Base-by-base conservation (phyloP, 768 basidiomycete species). In the Leccinum subgranulosum region DNA sequence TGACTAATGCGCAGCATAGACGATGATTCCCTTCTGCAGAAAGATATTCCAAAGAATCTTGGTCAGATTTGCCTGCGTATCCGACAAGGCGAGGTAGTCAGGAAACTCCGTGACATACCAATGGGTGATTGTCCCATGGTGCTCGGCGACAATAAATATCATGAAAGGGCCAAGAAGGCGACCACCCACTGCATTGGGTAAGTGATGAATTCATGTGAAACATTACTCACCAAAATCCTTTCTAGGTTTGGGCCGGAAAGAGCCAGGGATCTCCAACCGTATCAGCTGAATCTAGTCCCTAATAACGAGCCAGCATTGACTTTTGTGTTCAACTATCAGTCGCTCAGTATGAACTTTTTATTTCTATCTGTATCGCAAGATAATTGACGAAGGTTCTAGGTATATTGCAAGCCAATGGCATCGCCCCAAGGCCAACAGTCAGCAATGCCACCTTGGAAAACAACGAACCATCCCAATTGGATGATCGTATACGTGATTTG, bases 21-120 rank as follows among this genome's bases (percentile, higher is more conserved):
- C 31, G 67, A 67, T 15, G 68, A 65, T 49, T 54, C 55, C 5
- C 54, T 67, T 49, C 43, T 63, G 29, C 57, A 43, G 21, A 39
- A 31, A 39, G 17, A 39, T 39, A 33, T 47, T 14, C 47, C 58
- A 12, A 60, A 57, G 36, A 36, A 60, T 56, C 31, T 68, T 2
- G 67, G 63, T 9, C 54, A 63, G 15, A 68, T 66, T 7, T 11
- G 21, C 11, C 17, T 67, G 28, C 10, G 0, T n/a, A 41, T 66
- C 9, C 0, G 0, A 6, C 53, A 39, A 23, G 67, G 68, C 17
- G 2, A 23, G 9, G 0, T 14, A 2, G n/a, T 34, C 21, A 3
- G 4, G 27, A 5, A 1, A n/a, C 9, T 0, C 17, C 27, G 19
- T 27, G 8, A 17, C 41, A 19, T 10, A 1, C 9, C 14, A 10